phyloP scores from a whole-genome alignment of 2,329 filamentous ascomycete genomes.

The Venturia aucupariae region DNA sequence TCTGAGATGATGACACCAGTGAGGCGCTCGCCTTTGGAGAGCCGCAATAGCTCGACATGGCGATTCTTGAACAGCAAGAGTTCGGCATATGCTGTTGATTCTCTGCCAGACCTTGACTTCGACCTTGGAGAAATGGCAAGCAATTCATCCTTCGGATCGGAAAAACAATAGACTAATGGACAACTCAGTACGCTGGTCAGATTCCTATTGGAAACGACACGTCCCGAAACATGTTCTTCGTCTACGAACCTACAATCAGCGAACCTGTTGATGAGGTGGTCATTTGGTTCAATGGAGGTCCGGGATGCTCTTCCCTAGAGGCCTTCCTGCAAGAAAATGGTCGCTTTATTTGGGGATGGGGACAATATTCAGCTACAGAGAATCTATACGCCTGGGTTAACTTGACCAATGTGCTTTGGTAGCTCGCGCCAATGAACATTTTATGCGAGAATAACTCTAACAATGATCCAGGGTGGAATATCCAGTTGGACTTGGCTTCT shows the following conservation, averaged over 20 bases:
- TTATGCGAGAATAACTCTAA: neutral
- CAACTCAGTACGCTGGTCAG: conserved; percentile 15
- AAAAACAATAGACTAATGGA: neutral
- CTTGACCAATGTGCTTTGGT: conserved; percentile 20
- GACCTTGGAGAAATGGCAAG: conserved; percentile 18
- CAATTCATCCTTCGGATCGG: neutral
- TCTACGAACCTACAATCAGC: conserved; percentile 19
- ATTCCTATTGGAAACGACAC: conserved; percentile 19
- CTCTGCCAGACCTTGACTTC: conserved; percentile 17
- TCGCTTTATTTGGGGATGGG: conserved; percentile 18
- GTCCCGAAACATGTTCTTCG: conserved; percentile 19
- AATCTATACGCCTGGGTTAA: conserved; percentile 20
- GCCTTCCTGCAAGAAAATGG: conserved; percentile 18
- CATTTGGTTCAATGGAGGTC: conserved; percentile 19
- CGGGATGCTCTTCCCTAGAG: conserved; percentile 17
- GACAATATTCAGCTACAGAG: conserved; percentile 16
- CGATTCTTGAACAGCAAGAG: conserved; percentile 2
- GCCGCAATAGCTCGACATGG: neutral
- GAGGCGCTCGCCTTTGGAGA: neutral
- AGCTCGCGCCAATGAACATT: neutral
- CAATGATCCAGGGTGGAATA: conserved; percentile 17
- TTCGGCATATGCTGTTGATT: conserved; percentile 14
- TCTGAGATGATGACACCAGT: neutral
- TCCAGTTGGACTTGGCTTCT: conserved; percentile 19
- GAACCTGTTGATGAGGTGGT: conserved; percentile 19